phyloP scores from a whole-genome alignment of 2,329 filamentous ascomycete species.

The Dactylonectria macrodidyma region DNA sequence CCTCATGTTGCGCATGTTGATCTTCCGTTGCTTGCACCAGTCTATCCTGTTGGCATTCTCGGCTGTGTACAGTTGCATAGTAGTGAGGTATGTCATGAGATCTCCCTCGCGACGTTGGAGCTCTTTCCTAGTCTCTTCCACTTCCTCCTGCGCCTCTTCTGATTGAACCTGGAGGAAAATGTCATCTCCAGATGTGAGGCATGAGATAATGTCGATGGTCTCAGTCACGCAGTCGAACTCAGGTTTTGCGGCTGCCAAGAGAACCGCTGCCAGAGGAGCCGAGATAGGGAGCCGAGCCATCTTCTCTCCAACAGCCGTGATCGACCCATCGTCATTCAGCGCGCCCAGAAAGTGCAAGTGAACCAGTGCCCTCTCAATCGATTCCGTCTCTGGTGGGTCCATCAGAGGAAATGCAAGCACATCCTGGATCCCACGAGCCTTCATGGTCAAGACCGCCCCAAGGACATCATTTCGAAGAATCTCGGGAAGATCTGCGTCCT shows the following conservation, averaged over 20 bases:
- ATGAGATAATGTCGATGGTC: conserved; percentile 85
- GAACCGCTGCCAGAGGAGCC: conserved; percentile 83
- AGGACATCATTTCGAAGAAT: conserved; percentile 92
- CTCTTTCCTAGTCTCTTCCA: conserved; percentile 68
- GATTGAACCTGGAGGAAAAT: conserved; percentile 73
- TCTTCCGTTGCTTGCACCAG: conserved; percentile 72
- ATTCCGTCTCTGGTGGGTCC: conserved; percentile 82
- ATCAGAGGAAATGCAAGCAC: conserved; percentile 88
- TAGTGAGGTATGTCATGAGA: conserved; percentile 74
- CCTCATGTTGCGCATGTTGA: conserved; percentile 74
- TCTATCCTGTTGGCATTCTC: conserved; percentile 68
- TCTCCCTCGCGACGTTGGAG: conserved; percentile 75
- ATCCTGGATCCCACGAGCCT: conserved; percentile 88
- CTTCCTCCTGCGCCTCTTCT: conserved; percentile 69
- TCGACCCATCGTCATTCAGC: conserved; percentile 77
- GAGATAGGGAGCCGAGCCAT: conserved; percentile 90
- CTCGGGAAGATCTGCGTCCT: conserved; percentile 85
- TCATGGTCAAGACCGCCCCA: conserved; percentile 91
- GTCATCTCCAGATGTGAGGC: conserved; percentile 74
- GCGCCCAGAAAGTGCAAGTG: conserved; percentile 86
- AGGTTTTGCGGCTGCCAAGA: conserved; percentile 82
- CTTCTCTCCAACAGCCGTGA: conserved; percentile 81
- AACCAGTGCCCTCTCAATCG: conserved; percentile 85
- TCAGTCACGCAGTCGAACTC: conserved; percentile 83
- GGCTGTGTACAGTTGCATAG: conserved; percentile 73